Evolutionary conservation across 257 asterid genomes (phyloP).

Genomic region (Ilex aquifolium): DNA sequence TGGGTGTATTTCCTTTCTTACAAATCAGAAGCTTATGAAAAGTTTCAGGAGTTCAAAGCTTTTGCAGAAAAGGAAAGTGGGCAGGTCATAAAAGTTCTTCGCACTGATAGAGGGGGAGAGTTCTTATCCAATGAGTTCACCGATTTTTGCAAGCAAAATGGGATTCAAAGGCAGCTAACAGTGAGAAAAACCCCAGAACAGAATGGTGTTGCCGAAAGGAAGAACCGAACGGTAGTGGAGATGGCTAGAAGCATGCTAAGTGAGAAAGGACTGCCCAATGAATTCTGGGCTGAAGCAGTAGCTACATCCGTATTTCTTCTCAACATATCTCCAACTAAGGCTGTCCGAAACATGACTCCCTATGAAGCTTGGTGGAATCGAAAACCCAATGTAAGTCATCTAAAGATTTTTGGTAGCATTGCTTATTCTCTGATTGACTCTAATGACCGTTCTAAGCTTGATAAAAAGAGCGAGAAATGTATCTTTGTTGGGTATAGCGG

Average conservation of each 20-base stretch:
- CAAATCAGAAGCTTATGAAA: not conserved
- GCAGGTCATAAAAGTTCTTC: not conserved
- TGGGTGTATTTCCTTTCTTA: not conserved
- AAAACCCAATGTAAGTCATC: not conserved
- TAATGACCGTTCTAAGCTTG: not conserved
- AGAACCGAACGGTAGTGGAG: not conserved
- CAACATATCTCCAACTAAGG: not conserved
- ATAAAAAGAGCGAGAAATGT: too few species aligned
- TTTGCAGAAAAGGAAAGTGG: not conserved
- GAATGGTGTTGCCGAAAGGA: not conserved
- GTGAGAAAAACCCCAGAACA: not conserved
- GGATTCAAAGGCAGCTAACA: not conserved
- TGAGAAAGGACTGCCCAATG: not conserved
- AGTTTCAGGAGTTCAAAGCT: not conserved
- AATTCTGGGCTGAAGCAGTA: not conserved
- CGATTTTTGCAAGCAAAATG: not conserved
- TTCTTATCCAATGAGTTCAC: not conserved
- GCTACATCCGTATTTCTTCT: not conserved
- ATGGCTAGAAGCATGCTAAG: conserved; percentile 5
- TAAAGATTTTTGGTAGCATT: not conserved
- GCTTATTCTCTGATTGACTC: not conserved
- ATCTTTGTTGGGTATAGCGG: not conserved
- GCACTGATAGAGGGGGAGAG: not conserved
- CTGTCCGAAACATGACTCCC: not conserved
- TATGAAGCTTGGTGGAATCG: not conserved